A percentile compares a stretch with the other conserved stretches of the same genome.
Evolutionary conservation across 371 early-diverging fungal genomes (phyloP).

Genomic region (Amoeboaphelidium occidentale): DNA sequence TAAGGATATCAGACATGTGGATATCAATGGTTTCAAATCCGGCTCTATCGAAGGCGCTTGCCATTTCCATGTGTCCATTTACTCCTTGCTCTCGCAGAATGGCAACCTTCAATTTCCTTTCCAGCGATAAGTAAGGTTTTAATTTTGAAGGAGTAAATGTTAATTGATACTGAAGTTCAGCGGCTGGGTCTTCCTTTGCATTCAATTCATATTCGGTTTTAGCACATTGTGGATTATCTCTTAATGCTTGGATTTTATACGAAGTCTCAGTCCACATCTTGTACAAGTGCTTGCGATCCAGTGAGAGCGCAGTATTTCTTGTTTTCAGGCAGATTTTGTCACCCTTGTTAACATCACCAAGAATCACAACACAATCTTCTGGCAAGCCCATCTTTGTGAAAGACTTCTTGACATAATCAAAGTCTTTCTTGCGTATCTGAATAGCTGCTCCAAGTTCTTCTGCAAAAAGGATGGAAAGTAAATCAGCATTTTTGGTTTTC

Average conservation of each 20-base stretch:
- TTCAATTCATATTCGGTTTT: slow-evolving; percentile 49
- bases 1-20: slow-evolving; percentile 81
- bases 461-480: slow-evolving; percentile 49
- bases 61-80: slow-evolving; percentile 80
- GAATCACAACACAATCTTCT: slow-evolving; percentile 22
- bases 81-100: slow-evolving; percentile 91
- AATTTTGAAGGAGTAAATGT: slow-evolving; percentile 30
- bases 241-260: slow-evolving; percentile 55
- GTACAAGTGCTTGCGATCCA: slow-evolving; percentile 36
- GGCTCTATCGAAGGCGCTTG: slow-evolving; percentile 66
- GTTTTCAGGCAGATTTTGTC: slow-evolving; percentile 12
- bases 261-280: slow-evolving; percentile 72
- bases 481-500: slow-evolving; percentile 5
- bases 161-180: slow-evolving; percentile 42
- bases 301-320: slow-evolving; percentile 11
- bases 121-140: background rate
- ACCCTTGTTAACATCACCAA: slow-evolving; percentile 16
- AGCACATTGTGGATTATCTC: slow-evolving; percentile 73
- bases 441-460: slow-evolving; percentile 89
- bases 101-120: slow-evolving; percentile 49
- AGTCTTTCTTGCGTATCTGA: slow-evolving; percentile 38
- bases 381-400: too few species aligned
- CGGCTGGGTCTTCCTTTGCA: slow-evolving; percentile 39
- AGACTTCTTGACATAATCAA: slow-evolving; percentile 27
- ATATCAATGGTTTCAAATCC: slow-evolving; percentile 82